Evolutionary conservation across 2,329 filamentous ascomycete genomes (phyloP), one percentile per base, ranked within the genome.

Genomic region (Epichloe brachyelytri): DNA sequence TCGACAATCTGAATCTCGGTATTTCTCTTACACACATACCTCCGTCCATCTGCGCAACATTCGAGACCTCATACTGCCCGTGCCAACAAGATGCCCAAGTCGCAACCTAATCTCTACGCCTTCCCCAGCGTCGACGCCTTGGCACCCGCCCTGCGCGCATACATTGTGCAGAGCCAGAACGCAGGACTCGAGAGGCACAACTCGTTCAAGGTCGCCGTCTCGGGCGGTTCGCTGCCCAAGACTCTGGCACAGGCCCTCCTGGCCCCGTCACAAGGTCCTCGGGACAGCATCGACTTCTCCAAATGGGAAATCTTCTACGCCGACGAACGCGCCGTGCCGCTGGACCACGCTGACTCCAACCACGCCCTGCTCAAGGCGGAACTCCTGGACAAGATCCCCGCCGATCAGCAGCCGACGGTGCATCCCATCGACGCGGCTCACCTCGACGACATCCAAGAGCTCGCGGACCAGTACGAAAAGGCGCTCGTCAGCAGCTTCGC

Each of bases 231-330:
- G 15, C 80, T 98, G 44, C 93, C 93, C 52, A 85, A 88, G 63
- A 87, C 84, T 14, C 83, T 98, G 41, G 88, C 89, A 44, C 81
- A 88, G 66, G 89, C 89, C 10, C 80, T 97, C 11, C 80, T 97
- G 26, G 64, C 79, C 59, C 71, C 63, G 58, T 70, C 70, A 33
- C 63, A 68, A 20, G 72, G 69, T 10, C 63, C 70, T 41, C 65
- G 83, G 51, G 86, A 89, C 63, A 76, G 72, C 4, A 70, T 90
- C 58, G 75, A 85, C 61, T 95, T 94, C 70, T 74, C 77, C 65
- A 88, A 87, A 68, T 98, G 93, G 93, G 87, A 97, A 63, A 88
- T 98, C 64, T 98, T 97, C 77, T 97, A 96, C 69, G 91, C 91
- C 64, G 93, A 98, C 66, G 93, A 98, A 76, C 87, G 93, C 63